phyloP scores from a whole-genome alignment of 2,329 filamentous ascomycete genomes.

The Phyllosticta citribraziliensis region DNA sequence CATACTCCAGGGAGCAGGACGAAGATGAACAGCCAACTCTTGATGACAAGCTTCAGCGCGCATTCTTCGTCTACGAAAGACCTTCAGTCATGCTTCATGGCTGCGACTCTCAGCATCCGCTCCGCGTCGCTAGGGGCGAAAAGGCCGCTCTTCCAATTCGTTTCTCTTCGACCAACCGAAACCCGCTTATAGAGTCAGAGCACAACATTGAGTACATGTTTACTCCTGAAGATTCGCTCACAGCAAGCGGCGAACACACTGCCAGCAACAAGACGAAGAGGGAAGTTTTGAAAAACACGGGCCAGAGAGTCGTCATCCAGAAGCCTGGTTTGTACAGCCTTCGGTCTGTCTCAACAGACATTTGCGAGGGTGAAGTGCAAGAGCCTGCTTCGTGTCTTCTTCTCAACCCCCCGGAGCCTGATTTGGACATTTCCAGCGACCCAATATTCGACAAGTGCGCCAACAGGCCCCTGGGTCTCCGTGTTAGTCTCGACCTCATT shows the following conservation, averaged over 20 bases:
- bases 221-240: constrained; percentile 61
- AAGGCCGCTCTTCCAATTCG: constrained; percentile 58
- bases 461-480: constrained; percentile 81
- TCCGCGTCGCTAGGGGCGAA: constrained; percentile 73
- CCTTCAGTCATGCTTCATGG: constrained; percentile 62
- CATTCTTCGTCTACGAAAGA: constrained; percentile 77
- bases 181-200: constrained; percentile 49
- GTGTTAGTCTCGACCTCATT: constrained; percentile 79
- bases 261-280: constrained; percentile 40
- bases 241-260: constrained; percentile 60
- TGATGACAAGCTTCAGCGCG: constrained; percentile 48
- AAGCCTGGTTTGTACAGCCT: constrained; percentile 81
- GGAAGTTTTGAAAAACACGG: constrained; percentile 50
- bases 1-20: constrained; percentile 57
- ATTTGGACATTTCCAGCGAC: constrained; percentile 61
- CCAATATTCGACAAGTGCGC: constrained; percentile 92
- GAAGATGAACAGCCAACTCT: constrained; percentile 53
- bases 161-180: constrained; percentile 54
- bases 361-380: constrained; percentile 77
- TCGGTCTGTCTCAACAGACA: constrained; percentile 66
- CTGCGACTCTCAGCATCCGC: constrained; percentile 69
- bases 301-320: constrained; percentile 58
- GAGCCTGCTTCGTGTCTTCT: constrained; percentile 92
- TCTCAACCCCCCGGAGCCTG: constrained; percentile 81
- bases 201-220: constrained; percentile 76